These are phyloP conservation scores for Ziziphus jujuba DNA, from an alignment of 306 rosid genomes.

Conservation along the genomic window DNA sequence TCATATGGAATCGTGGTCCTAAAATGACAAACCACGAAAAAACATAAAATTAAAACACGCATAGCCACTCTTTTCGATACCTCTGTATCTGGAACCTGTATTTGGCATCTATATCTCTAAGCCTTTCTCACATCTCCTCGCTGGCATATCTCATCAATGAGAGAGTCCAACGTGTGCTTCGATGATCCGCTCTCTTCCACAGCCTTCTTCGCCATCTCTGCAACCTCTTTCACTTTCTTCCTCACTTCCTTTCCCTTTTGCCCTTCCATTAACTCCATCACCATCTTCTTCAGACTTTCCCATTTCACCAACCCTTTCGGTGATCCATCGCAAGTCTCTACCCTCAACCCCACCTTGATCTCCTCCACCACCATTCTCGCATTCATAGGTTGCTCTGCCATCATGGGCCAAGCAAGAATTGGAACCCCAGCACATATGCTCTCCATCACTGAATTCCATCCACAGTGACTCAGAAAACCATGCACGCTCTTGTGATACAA, in stretches of 20 bases:
- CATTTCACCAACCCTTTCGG: conserved; percentile 40
- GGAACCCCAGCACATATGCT: conserved; percentile 51
- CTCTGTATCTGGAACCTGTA: too few species aligned
- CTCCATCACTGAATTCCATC: conserved; percentile 58
- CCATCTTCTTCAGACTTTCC: conserved; percentile 32
- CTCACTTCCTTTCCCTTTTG: conserved; percentile 33
- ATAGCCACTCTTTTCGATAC: too few species aligned
- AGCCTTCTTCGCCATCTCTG: conserved; percentile 37
- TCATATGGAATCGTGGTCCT: too few species aligned
- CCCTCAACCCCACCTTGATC: conserved; percentile 39
- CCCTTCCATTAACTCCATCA: conserved; percentile 48
- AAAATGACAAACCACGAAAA: too few species aligned
- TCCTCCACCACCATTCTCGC: conserved; percentile 57
- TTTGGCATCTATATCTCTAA: too few species aligned
- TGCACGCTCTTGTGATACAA: conserved; percentile 39
- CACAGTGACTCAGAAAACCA: conserved; percentile 58
- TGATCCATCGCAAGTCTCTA: conserved; percentile 24
- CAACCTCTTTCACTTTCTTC: conserved; percentile 36
- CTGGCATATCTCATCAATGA: conserved; percentile 26
- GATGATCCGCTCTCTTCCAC: conserved; percentile 49
- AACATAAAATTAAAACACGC: too few species aligned
- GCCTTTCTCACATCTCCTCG: too few species aligned
- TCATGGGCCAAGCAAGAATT: conserved; percentile 46
- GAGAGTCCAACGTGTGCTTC: conserved; percentile 11
- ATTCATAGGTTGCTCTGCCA: conserved; percentile 50